Evolutionary conservation across 108 stramenopile species (phyloP), one percentile per base, ranked within the genome.

Genomic region (Bacterosira constricta): DNA sequence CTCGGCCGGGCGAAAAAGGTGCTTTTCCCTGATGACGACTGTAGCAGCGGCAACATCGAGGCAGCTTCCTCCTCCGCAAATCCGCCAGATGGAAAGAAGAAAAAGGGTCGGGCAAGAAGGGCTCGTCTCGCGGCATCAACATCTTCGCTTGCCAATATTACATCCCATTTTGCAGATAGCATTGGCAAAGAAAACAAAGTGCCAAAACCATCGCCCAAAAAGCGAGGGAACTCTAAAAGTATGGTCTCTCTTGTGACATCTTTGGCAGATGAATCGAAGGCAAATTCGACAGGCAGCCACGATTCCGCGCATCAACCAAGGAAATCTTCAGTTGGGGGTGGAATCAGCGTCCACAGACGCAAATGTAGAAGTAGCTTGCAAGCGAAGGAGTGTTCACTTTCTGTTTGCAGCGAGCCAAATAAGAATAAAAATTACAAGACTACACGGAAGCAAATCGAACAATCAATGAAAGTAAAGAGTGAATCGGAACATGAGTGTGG

Each of bases 1-100:
- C 59, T 73, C 31, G 71, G 62, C 34, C 52, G 52, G n/a, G 62
- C 71, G 11, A 73, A 63, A 37, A 73, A 73, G 60, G 53, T 63
- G 1, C 52, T 73, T 6, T 73, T 73, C 32, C 71, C 71, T 13
- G 71, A 73, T 18, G 39, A 45, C 39, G 38, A 41, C 38, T 23
- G 8, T 5, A 27, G 17, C 50, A 7, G 23, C 1, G 64, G 10
- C 56, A 44, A 18, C 52, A 27, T 37, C 36, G 53, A 20, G 26
- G 21, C 7, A 26, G 37, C 55, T 6, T 46, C 42, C 15, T 55
- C 66, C 36, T 17, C 18, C 51, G 49, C 32, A 25, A 59, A 47
- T 58, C 69, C 8, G 69, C 52, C 30, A 5, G 56, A 62, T 13
- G 47, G 61, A n/a, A 50, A 53, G 39, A 60, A 25, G 56, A 23